Evolutionary conservation across 1,284 basidiomycete genomes (phyloP).

Genomic region (Cutaneotrichosporon arboriforme): DNA sequence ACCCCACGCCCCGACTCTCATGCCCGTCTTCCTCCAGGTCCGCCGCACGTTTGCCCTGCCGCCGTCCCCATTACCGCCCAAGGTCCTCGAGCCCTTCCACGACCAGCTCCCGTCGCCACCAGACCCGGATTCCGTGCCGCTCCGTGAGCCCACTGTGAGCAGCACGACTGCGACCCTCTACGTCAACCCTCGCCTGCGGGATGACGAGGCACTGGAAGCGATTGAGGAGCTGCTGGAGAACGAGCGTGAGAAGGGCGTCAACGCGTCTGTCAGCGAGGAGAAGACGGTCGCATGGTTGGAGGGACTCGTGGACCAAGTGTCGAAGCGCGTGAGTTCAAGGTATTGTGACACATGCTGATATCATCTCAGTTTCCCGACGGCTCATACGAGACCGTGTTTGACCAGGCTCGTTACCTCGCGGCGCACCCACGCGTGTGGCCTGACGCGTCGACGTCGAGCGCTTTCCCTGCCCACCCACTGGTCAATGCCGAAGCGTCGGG

Average conservation of each 20-base stretch:
- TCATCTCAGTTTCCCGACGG: slow-evolving; percentile 42
- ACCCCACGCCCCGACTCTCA: slow-evolving; percentile 19
- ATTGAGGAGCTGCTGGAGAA: slow-evolving; percentile 44
- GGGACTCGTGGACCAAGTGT: slow-evolving; percentile 28
- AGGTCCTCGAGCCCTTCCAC: slow-evolving; percentile 26
- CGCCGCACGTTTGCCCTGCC: slow-evolving; percentile 38
- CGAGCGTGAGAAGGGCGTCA: slow-evolving; percentile 43
- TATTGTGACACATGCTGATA: neutral
- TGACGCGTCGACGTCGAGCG: slow-evolving; percentile 8
- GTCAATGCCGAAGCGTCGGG: neutral
- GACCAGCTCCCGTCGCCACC: slow-evolving; percentile 39
- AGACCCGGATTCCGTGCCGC: slow-evolving; percentile 36
- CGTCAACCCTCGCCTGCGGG: slow-evolving; percentile 42
- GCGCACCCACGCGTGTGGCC: slow-evolving; percentile 16
- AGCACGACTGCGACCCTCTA: slow-evolving; percentile 45
- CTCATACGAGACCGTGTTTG: slow-evolving; percentile 36
- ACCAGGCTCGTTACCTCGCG: slow-evolving; percentile 21
- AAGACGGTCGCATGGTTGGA: slow-evolving; percentile 27
- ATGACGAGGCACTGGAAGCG: slow-evolving; percentile 29
- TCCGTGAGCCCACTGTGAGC: slow-evolving; percentile 40
- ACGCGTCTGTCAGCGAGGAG: slow-evolving; percentile 31
- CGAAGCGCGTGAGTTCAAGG: slow-evolving; percentile 35
- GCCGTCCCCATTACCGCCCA: slow-evolving; percentile 24
- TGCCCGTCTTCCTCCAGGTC: slow-evolving; percentile 37
- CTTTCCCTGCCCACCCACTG: slow-evolving; percentile 9